A percentile compares a stretch with the other conserved stretches of the same genome.
Conservation (phyloP, 768 basidiomycete species). For the Leccinellum luteum region DNA sequence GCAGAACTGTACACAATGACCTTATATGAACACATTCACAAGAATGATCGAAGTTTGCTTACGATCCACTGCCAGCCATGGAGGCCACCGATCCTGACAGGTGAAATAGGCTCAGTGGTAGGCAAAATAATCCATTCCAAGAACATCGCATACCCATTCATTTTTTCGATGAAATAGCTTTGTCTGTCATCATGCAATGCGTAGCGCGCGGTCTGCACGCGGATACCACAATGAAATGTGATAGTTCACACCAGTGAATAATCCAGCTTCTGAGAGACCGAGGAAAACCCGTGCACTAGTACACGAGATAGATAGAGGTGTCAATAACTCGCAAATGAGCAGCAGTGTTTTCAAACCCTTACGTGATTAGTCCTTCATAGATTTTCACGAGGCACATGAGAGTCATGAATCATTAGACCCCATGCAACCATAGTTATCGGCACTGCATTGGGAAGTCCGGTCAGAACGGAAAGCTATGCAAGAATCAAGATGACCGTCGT, state of each 20-base stretch:
- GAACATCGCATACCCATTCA: conserved; percentile 34
- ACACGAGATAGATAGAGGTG: not conserved
- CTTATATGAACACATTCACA: conserved; percentile 4
- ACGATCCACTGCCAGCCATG: conserved; percentile 42
- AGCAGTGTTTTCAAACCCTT: conserved; percentile 3
- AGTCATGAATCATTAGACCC: conserved; percentile 39
- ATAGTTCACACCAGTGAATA: conserved; percentile 42
- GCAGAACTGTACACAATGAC: conserved; percentile 24
- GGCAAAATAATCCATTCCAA: not conserved
- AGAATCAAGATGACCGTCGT: conserved; percentile 1
- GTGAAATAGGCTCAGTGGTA: not conserved
- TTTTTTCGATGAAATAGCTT: conserved; percentile 36
- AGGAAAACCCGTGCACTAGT: conserved; percentile 40
- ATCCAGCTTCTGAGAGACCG: conserved; percentile 47
- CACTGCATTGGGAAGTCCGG: conserved; percentile 33
- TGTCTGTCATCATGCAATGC: conserved; percentile 32
- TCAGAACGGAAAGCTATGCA: conserved; percentile 2
- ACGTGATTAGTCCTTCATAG: conserved; percentile 32
- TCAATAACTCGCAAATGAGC: not conserved
- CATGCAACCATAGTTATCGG: conserved; percentile 39
- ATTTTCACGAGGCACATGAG: conserved; percentile 38
- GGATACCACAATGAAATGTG: conserved; percentile 61
- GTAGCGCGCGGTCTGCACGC: conserved; percentile 51
- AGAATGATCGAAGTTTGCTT: conserved; percentile 9
- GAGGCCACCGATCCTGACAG: conserved; percentile 25